These are phyloP conservation scores for Barnettozyma populi DNA, from an alignment of 805 yeast genomes.

Conservation along the genomic window DNA sequence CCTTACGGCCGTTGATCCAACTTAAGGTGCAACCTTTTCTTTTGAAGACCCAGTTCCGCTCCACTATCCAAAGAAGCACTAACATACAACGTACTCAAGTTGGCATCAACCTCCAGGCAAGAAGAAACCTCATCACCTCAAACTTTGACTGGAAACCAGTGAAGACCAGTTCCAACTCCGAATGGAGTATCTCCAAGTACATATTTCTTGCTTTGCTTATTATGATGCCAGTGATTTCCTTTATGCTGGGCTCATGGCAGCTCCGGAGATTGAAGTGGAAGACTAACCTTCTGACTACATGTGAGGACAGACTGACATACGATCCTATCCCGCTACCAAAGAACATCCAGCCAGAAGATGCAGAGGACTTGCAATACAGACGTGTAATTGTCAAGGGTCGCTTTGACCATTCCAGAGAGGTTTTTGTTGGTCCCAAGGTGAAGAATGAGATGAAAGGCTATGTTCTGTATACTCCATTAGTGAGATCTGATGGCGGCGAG, in stretches of 20 bases:
- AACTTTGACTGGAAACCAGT: conserved; percentile 84
- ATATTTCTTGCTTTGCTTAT: conserved; percentile 35
- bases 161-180: conserved; percentile 37
- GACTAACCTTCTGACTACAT: conserved; percentile 68
- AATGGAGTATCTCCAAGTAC: conserved; percentile 25
- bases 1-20: background rate
- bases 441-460: conserved; percentile 73
- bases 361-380: conserved; percentile 75
- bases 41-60: background rate
- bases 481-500: conserved; percentile 66
- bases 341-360: conserved; percentile 54
- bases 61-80: background rate
- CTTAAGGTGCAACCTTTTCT: background rate
- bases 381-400: conserved; percentile 71
- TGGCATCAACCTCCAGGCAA: background rate
- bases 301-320: conserved; percentile 75
- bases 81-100: background rate
- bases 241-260: conserved; percentile 93
- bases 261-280: conserved; percentile 84
- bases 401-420: conserved; percentile 79
- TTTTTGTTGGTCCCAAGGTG: conserved; percentile 87
- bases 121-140: conserved; percentile 48
- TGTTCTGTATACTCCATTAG: conserved; percentile 73
- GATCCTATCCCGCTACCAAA: conserved; percentile 72
- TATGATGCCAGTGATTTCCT: conserved; percentile 83